These are phyloP conservation scores for Erodium maritimum DNA, from an alignment of 345 rosid species.

Conservation along the genomic window DNA sequence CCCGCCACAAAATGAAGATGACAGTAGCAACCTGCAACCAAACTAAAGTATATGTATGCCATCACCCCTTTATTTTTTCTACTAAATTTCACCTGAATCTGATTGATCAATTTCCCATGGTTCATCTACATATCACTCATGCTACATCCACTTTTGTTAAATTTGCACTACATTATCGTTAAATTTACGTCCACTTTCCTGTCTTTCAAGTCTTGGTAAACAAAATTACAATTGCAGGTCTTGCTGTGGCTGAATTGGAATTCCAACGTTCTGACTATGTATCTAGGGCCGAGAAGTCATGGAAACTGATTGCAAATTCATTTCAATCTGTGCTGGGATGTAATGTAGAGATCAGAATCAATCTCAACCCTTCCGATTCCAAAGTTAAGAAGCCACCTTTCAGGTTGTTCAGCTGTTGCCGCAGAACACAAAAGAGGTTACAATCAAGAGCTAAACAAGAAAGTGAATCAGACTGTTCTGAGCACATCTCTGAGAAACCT, in stretches of 20 bases:
- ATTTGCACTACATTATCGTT: neutral
- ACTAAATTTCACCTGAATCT: neutral
- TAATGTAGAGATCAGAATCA: slow-evolving; percentile 74
- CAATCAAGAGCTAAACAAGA: slow-evolving; percentile 23
- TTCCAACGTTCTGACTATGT: slow-evolving; percentile 46
- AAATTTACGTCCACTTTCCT: neutral
- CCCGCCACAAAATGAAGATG: too few species aligned
- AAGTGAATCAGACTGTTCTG: slow-evolving; percentile 36
- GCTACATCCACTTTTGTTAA: too few species aligned
- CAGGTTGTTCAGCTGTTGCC: slow-evolving; percentile 64
- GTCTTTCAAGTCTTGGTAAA: neutral
- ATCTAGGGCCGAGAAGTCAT: slow-evolving; percentile 77
- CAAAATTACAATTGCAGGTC: slow-evolving; percentile 26
- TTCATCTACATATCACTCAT: neutral
- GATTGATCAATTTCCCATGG: neutral
- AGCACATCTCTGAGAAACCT: slow-evolving; percentile 34
- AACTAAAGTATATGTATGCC: too few species aligned
- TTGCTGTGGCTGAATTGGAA: slow-evolving; percentile 71
- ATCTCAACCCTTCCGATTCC: slow-evolving; percentile 36
- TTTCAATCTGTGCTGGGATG: slow-evolving; percentile 68
- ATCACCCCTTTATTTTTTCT: too few species aligned
- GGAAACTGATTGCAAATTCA: slow-evolving; percentile 82
- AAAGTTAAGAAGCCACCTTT: slow-evolving; percentile 48
- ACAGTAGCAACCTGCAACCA: too few species aligned
- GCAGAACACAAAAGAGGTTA: slow-evolving; percentile 43